Evolutionary conservation across 2,329 filamentous ascomycete genomes (phyloP), one percentile per base, ranked within the genome.

Genomic region (Immersiporthe knoxdaviesiana): DNA sequence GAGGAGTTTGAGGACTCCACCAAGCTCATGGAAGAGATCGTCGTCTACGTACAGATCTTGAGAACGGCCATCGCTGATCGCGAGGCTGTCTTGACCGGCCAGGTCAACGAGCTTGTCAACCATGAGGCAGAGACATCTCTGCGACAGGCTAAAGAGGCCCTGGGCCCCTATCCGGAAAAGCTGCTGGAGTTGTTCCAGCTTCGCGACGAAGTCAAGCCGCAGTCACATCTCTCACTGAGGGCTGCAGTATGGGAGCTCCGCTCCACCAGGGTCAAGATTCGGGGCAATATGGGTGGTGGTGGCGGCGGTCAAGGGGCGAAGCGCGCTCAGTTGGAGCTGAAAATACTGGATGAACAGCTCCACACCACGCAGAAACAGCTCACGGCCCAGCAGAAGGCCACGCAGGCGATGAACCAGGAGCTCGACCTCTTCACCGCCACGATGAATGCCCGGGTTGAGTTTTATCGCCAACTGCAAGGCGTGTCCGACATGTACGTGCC

Each of bases 1-100:
- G 91, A 97, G 70, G 96, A 98, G 77, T 96, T 97, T 72, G 92
- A 93, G 73, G 88, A 92, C 41, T 97, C 95, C 0, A 93, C 94
- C 0, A 92, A 92, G 77, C 87, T 91, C 60, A 95, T 98, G 79
- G 95, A 97, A 71, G 90, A 97, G 76, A 87, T 97, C 56, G 92
- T 95, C 79, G 92, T 92, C 8, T 97, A 97, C 75, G 91, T 97
- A 69, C 90, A 94, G 76, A 90, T 88, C 11, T 83, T 97, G 37
- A 87, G 93, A 70, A 88, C 91, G 0, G 84, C 91, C 62, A 87
- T 96, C 68, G 90, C 92, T 8, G 94, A 98, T 79, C 89, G 95
- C 16, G 88, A 91, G 72, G 88, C 91, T 72, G 88, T 90, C 37
- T 84, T 97, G 21, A 91, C 91, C 1, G 95, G 95, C 0, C 86